Conservation (phyloP, 345 rosid species). For the Pugionium cornutum region DNA sequence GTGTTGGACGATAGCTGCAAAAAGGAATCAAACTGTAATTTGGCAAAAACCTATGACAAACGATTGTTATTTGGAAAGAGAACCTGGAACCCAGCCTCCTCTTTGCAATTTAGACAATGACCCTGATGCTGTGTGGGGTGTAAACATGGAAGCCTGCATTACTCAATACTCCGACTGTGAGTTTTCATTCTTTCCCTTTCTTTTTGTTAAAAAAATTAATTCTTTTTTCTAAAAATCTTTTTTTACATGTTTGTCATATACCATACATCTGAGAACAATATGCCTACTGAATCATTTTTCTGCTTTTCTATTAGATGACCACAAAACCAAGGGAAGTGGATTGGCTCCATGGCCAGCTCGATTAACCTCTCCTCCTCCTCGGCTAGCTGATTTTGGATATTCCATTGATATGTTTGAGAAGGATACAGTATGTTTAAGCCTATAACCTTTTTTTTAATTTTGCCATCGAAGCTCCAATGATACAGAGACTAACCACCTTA, state of each 20-base stretch:
- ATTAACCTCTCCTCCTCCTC: conserved; percentile 75
- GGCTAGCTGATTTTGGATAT: conserved; percentile 92
- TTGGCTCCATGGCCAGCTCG: conserved; percentile 98
- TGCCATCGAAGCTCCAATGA: background rate
- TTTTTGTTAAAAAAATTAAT: background rate
- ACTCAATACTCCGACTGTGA: conserved; percentile 79
- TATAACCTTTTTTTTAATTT: background rate
- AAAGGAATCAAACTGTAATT: conserved; percentile 90
- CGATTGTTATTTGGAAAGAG: conserved; percentile 82
- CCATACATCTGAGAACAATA: background rate
- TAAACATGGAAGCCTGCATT: conserved; percentile 91
- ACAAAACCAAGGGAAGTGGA: conserved; percentile 74
- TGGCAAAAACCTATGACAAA: conserved; percentile 95
- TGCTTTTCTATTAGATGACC: conserved; percentile 58
- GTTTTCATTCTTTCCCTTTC: conserved; percentile 35
- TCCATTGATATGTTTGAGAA: conserved; percentile 79
- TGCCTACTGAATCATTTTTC: conserved; percentile 13
- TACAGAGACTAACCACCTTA: background rate
- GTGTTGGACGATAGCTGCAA: conserved; percentile 95
- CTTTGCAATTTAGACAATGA: conserved; percentile 81
- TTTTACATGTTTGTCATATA: conserved; percentile 1
- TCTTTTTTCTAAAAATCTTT: background rate
- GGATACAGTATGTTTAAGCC: conserved; percentile 60
- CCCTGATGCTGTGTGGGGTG: conserved; percentile 89
- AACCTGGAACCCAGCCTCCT: conserved; percentile 86